Evolutionary conservation across 345 rosid genomes (phyloP).

Genomic region (Melastoma malabathricum): DNA sequence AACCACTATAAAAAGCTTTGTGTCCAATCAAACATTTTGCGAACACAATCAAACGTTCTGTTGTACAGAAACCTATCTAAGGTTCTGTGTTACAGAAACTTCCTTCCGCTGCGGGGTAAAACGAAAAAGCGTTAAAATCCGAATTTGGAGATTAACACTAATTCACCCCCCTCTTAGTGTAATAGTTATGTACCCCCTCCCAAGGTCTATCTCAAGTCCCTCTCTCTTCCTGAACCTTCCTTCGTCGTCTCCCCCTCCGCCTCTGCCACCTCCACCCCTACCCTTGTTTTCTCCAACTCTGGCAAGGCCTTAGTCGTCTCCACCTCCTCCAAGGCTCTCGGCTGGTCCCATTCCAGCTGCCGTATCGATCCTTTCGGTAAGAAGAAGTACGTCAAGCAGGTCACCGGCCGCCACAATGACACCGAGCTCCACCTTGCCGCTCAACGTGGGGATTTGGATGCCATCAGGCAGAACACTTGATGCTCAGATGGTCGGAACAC

Average conservation of each 20-base stretch:
- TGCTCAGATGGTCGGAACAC: slow-evolving; percentile 52
- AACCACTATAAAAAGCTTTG: no score
- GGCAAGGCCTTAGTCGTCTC: slow-evolving; percentile 41
- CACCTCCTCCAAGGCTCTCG: slow-evolving; percentile 47
- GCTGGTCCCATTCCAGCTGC: slow-evolving; percentile 54
- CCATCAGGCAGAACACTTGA: slow-evolving; percentile 52
- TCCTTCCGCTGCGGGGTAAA: no score
- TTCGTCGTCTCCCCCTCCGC: slow-evolving; percentile 19
- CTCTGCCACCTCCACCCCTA: slow-evolving; percentile 23
- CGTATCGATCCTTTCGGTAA: slow-evolving; percentile 50
- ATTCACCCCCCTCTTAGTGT: no score
- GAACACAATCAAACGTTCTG: no score
- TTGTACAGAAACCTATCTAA: no score
- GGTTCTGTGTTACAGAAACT: no score
- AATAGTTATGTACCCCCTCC: background rate
- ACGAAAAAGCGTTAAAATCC: no score
- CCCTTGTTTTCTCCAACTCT: slow-evolving; percentile 31
- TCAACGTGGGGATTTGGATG: slow-evolving; percentile 56
- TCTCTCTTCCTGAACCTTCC: slow-evolving; percentile 9
- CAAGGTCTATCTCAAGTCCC: slow-evolving; percentile 7
- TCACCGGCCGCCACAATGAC: slow-evolving; percentile 88
- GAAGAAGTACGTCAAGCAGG: slow-evolving; percentile 90
- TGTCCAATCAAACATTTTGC: no score
- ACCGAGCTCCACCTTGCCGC: slow-evolving; percentile 93
- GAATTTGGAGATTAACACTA: no score